Evolutionary conservation across 352 stramenopile species (phyloP).

Genomic region (Elongisporangium prolatum): DNA sequence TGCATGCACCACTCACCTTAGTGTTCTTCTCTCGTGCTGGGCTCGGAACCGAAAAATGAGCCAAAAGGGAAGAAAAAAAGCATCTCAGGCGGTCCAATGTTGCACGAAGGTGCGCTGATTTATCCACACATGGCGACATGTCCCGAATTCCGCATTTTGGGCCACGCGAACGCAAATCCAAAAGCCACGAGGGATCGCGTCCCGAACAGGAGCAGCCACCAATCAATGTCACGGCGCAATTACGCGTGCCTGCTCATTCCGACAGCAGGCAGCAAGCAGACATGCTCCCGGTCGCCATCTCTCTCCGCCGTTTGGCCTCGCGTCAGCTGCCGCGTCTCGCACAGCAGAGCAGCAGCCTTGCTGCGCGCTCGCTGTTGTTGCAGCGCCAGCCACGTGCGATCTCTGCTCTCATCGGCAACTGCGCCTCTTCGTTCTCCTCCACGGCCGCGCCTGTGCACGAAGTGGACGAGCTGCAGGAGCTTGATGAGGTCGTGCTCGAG

Average conservation of each 20-base stretch:
- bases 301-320: conserved; percentile 22
- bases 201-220: conserved; percentile 2
- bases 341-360: conserved; percentile 3
- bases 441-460: conserved; percentile 16
- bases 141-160: too few relatives aligned
- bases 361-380: conserved; percentile 3
- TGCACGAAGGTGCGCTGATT: too few relatives aligned
- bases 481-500: conserved; percentile 44
- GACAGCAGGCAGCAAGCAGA: too few relatives aligned
- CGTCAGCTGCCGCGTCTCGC: conserved; percentile 12
- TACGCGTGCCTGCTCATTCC: too few relatives aligned
- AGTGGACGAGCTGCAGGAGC: conserved; percentile 18
- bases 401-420: conserved; percentile 6
- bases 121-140: too few relatives aligned
- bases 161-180: too few relatives aligned
- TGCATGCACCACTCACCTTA: too few relatives aligned
- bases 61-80: too few relatives aligned
- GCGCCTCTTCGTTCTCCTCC: conserved; percentile 12
- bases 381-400: conserved; percentile 6
- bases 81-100: too few relatives aligned
- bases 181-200: not conserved
- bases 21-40: too few relatives aligned
- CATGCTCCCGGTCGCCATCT: conserved; percentile 28
- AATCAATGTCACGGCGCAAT: conserved; percentile 1
- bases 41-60: too few relatives aligned